Evolutionary conservation across 2,329 filamentous ascomycete genomes (phyloP).

Genomic region (Plenodomus tracheiphilus): DNA sequence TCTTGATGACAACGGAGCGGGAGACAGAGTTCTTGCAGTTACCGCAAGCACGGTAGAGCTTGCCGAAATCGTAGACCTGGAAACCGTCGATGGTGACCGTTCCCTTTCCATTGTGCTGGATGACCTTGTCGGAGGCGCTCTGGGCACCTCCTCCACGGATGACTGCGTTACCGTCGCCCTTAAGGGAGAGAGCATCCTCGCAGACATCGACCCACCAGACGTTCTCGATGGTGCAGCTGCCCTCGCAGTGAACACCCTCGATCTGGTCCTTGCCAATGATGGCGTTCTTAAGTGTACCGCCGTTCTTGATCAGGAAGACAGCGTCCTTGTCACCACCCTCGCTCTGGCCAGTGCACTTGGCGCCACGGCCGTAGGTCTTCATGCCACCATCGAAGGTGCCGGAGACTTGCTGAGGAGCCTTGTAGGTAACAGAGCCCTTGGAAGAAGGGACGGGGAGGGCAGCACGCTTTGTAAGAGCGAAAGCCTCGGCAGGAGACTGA

Average conservation of each 20-base stretch:
- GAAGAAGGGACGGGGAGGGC: constrained; percentile 35
- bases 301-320: constrained; percentile 57
- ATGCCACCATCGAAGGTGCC: constrained; percentile 40
- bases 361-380: constrained; percentile 41
- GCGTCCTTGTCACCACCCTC: constrained; percentile 53
- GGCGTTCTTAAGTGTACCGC: constrained; percentile 58
- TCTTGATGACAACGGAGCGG: constrained; percentile 51
- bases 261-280: constrained; percentile 58
- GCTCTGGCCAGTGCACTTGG: constrained; percentile 46
- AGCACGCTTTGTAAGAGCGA: constrained; percentile 35
- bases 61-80: constrained; percentile 38
- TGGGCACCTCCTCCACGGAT: constrained; percentile 49
- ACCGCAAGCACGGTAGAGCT: constrained; percentile 54
- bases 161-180: constrained; percentile 36
- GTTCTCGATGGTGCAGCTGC: constrained; percentile 53
- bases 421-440: constrained; percentile 37
- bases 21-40: constrained; percentile 53
- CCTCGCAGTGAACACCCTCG: constrained; percentile 40
- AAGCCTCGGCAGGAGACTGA: constrained; percentile 25
- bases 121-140: constrained; percentile 46
- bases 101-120: constrained; percentile 50
- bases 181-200: neutral
- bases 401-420: constrained; percentile 22
- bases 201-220: constrained; percentile 30
- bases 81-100: constrained; percentile 45